Evolutionary conservation across 2,329 filamentous ascomycete genomes (phyloP).

Genomic region (Alternaria novae-zelandiae): DNA sequence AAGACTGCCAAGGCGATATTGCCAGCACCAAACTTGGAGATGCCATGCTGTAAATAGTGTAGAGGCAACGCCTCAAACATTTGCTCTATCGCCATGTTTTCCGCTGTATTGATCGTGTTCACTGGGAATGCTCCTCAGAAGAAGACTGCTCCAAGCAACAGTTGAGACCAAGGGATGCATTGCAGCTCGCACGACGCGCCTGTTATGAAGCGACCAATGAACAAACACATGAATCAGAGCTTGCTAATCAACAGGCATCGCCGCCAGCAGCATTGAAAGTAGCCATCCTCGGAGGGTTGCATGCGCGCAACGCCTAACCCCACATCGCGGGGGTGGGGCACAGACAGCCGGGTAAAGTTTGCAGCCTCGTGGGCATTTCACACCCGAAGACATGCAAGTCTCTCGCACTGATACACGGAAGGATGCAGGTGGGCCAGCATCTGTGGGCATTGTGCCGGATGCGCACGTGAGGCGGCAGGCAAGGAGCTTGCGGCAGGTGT

Average conservation of each 20-base stretch:
- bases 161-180: not conserved
- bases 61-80: slow-evolving; percentile 38
- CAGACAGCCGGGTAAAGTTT: slow-evolving; percentile 27
- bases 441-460: not conserved
- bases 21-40: slow-evolving; percentile 36
- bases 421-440: not conserved
- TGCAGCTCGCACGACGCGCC: not conserved
- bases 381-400: not conserved
- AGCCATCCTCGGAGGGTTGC: not conserved
- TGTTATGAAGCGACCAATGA: not conserved
- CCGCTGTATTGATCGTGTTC: not conserved
- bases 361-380: not conserved
- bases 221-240: not conserved
- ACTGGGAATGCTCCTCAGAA: not conserved
- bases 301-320: slow-evolving; percentile 18
- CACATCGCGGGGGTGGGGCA: slow-evolving; percentile 42
- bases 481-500: not conserved
- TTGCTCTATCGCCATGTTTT: slow-evolving; percentile 38
- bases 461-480: not conserved
- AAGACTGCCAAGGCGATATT: slow-evolving; percentile 32
- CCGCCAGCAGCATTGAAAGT: not conserved
- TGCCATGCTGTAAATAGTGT: slow-evolving; percentile 38
- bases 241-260: not conserved
- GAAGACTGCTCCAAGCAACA: not conserved
- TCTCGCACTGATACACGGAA: not conserved